These are phyloP conservation scores for Globisporangium ultimum DNA, from an alignment of 352 stramenopile genomes.

Conservation along the genomic window DNA sequence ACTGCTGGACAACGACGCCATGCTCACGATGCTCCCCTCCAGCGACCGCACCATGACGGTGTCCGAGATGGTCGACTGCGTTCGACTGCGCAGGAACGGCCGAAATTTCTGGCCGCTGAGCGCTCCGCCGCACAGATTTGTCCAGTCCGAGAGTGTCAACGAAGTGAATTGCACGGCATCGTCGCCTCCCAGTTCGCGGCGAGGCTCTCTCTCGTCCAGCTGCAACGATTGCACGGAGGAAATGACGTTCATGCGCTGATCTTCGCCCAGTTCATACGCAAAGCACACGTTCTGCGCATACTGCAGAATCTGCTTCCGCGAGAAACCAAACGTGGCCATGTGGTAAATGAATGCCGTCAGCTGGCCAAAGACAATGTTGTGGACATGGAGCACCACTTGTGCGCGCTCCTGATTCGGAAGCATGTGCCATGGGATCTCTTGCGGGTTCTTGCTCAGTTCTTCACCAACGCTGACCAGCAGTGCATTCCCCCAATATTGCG, in stretches of 20 bases:
- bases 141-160: constrained; percentile 62
- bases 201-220: constrained; percentile 15
- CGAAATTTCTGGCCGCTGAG: constrained; percentile 27
- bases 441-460: constrained; percentile 70
- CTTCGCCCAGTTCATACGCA: constrained; percentile 75
- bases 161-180: constrained; percentile 61
- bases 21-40: constrained; percentile 25
- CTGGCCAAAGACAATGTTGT: constrained; percentile 81
- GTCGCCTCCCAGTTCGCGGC: constrained; percentile 15
- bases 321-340: constrained; percentile 68
- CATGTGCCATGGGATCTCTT: constrained; percentile 68
- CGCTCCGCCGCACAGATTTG: constrained; percentile 26
- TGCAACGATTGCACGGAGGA: constrained; percentile 45
- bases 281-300: constrained; percentile 76
- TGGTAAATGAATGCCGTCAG: constrained; percentile 74
- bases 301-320: constrained; percentile 59
- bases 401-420: constrained; percentile 46
- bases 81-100: constrained; percentile 22
- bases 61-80: constrained; percentile 20
- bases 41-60: constrained; percentile 10
- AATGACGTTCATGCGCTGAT: constrained; percentile 72
- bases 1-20: constrained; percentile 31
- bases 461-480: constrained; percentile 72
- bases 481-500: constrained; percentile 71
- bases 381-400: constrained; percentile 70